phyloP scores from a whole-genome alignment of 129 eudicot species.

The Lactuca sativa region DNA sequence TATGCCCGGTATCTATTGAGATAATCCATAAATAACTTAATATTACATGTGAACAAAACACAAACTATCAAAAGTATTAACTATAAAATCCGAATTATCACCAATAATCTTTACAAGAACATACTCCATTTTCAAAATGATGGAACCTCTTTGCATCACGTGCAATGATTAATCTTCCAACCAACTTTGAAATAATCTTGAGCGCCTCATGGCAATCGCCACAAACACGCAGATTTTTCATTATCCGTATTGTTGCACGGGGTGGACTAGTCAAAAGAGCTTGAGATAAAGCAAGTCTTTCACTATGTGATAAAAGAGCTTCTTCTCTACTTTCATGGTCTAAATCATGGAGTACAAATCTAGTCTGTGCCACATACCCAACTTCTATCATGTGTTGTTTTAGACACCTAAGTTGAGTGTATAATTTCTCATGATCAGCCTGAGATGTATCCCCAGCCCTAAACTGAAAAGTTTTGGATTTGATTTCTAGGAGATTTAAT shows the following conservation, averaged over 20 bases:
- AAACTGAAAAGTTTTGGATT: slow-evolving; percentile 33
- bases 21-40: not conserved
- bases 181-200: slow-evolving; percentile 41
- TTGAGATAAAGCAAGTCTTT: slow-evolving; percentile 45
- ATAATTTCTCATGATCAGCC: slow-evolving; percentile 40
- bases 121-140: slow-evolving; percentile 42
- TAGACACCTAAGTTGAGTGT: slow-evolving; percentile 37
- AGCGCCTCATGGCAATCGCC: slow-evolving; percentile 50
- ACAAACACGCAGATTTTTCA: slow-evolving; percentile 46
- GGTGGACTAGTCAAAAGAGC: slow-evolving; percentile 40
- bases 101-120: slow-evolving; percentile 51
- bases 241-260: slow-evolving; percentile 38
- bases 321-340: slow-evolving; percentile 50
- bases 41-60: not conserved
- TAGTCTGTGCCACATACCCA: slow-evolving; percentile 42
- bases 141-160: slow-evolving; percentile 51
- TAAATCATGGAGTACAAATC: slow-evolving; percentile 45
- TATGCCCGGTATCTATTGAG: not conserved
- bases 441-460: slow-evolving; percentile 48
- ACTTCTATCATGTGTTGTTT: slow-evolving; percentile 47
- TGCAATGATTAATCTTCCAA: slow-evolving; percentile 39
- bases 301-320: slow-evolving; percentile 49
- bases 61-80: not conserved
- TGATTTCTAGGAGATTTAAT: slow-evolving; percentile 27
- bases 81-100: slow-evolving; percentile 4